These are phyloP conservation scores for Ustilaginoidea virens DNA, from an alignment of 2,329 filamentous ascomycete genomes.

Conservation along the genomic window DNA sequence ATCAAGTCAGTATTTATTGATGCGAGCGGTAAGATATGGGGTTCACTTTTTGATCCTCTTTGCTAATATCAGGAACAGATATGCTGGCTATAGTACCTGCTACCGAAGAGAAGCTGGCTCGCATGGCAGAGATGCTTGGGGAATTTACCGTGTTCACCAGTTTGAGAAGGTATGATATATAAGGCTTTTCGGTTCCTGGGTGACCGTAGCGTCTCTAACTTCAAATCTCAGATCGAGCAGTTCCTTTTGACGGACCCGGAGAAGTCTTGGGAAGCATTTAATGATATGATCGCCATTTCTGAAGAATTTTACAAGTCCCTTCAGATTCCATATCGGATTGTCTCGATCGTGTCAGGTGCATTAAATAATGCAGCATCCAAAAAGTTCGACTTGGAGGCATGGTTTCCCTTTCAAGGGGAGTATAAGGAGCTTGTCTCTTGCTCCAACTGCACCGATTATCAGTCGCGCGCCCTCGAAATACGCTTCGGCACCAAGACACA, in stretches of 20 bases:
- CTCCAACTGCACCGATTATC: constrained; percentile 97
- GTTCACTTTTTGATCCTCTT: too few species aligned
- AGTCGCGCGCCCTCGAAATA: constrained; percentile 86
- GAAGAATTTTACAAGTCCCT: constrained; percentile 94
- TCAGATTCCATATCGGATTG: constrained; percentile 76
- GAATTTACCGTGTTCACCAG: constrained; percentile 94
- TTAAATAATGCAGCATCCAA: constrained; percentile 65
- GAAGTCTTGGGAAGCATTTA: constrained; percentile 84
- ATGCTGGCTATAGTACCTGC: constrained; percentile 84
- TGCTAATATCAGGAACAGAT: constrained; percentile 42
- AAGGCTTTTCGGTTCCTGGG: background rate
- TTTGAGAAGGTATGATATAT: constrained; percentile 61
- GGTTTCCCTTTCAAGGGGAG: constrained; percentile 91
- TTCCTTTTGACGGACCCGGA: constrained; percentile 73
- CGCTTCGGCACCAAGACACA: constrained; percentile 78
- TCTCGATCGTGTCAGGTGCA: constrained; percentile 90
- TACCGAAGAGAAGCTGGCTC: constrained; percentile 92
- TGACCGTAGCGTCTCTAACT: constrained; percentile 2
- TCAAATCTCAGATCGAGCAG: constrained; percentile 45
- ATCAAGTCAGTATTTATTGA: constrained; percentile 66
- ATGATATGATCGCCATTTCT: constrained; percentile 78
- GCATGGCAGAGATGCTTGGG: constrained; percentile 82
- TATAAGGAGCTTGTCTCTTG: constrained; percentile 98
- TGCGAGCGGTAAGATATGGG: too few species aligned
- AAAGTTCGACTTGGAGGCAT: constrained; percentile 93